These are phyloP conservation scores for Coemansia umbellata DNA, from an alignment of 192 early-diverging fungal species.

Conservation along the genomic window DNA sequence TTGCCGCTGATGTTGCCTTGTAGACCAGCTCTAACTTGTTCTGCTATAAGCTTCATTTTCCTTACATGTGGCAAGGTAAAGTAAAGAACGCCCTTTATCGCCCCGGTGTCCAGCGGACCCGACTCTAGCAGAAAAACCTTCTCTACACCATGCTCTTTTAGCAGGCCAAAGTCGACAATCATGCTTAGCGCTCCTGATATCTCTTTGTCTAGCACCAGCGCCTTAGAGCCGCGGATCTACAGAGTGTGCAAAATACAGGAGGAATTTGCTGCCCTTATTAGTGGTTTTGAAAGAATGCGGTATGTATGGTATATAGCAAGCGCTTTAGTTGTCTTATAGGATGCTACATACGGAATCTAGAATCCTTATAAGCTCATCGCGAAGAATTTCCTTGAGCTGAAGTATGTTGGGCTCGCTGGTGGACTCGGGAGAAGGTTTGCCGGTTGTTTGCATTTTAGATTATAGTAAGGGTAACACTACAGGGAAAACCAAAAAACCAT, in stretches of 20 bases:
- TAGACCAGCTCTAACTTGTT: conserved; percentile 26
- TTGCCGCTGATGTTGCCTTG: conserved; percentile 4
- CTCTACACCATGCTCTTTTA: conserved; percentile 96
- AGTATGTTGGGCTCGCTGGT: conserved; percentile 16
- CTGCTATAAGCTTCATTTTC: conserved; percentile 82
- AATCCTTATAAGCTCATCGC: conserved; percentile 43
- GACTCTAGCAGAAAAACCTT: conserved; percentile 83
- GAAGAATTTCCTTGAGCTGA: conserved; percentile 39
- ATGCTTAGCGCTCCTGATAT: conserved; percentile 80
- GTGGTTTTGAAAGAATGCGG: neutral
- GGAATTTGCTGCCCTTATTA: too few species aligned
- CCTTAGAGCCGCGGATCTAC: conserved; percentile 89
- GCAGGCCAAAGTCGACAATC: conserved; percentile 80
- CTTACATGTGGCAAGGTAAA: conserved; percentile 72
- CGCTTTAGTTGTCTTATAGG: neutral
- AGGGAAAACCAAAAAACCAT: neutral
- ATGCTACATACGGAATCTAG: conserved; percentile 36
- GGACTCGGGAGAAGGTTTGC: neutral
- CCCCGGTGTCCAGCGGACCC: conserved; percentile 64
- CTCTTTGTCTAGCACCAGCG: conserved; percentile 81
- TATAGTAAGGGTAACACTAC: neutral
- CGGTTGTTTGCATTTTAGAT: conserved; percentile 1
- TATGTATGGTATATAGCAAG: neutral
- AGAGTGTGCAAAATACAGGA: neutral
- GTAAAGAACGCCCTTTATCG: conserved; percentile 71